A percentile compares a stretch with the other conserved stretches of the same genome.
Evolutionary conservation across 345 rosid species (phyloP).

Genomic region (Bruguiera gymnorhiza): DNA sequence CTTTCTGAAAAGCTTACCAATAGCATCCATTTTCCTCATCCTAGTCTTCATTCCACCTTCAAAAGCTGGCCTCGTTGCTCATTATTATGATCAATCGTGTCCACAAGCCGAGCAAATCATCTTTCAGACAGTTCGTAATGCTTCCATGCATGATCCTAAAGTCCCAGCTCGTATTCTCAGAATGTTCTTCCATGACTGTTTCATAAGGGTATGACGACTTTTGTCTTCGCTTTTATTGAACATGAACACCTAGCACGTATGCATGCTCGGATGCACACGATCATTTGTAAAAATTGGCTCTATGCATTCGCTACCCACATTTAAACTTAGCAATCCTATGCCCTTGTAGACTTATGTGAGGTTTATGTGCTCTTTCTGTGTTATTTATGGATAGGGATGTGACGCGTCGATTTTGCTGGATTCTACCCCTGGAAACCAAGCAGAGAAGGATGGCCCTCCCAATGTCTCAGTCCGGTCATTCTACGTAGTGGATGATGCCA

Average conservation of each 20-base stretch:
- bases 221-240: not conserved
- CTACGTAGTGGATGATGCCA: slow-evolving; percentile 73
- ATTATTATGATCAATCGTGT: slow-evolving; percentile 65
- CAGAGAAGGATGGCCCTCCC: slow-evolving; percentile 89
- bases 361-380: not conserved
- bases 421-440: slow-evolving; percentile 56
- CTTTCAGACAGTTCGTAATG: slow-evolving; percentile 48
- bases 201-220: slow-evolving; percentile 53
- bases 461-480: slow-evolving; percentile 69
- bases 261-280: not conserved
- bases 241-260: not conserved
- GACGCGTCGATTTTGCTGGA: slow-evolving; percentile 75
- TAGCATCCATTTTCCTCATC: slow-evolving; percentile 18
- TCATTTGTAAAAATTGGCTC: not conserved
- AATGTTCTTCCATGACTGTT: slow-evolving; percentile 93
- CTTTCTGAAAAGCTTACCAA: slow-evolving; percentile 13
- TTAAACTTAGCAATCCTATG: not conserved
- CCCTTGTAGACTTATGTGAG: not conserved
- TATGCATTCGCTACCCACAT: not conserved
- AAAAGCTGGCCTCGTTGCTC: slow-evolving; percentile 40
- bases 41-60: slow-evolving; percentile 25
- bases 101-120: slow-evolving; percentile 68
- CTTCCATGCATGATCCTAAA: slow-evolving; percentile 60
- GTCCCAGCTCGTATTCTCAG: slow-evolving; percentile 80
- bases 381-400: slow-evolving; percentile 52